Base-by-base conservation (phyloP, 768 basidiomycete species). In the Tricholoma bakamatsutake region DNA sequence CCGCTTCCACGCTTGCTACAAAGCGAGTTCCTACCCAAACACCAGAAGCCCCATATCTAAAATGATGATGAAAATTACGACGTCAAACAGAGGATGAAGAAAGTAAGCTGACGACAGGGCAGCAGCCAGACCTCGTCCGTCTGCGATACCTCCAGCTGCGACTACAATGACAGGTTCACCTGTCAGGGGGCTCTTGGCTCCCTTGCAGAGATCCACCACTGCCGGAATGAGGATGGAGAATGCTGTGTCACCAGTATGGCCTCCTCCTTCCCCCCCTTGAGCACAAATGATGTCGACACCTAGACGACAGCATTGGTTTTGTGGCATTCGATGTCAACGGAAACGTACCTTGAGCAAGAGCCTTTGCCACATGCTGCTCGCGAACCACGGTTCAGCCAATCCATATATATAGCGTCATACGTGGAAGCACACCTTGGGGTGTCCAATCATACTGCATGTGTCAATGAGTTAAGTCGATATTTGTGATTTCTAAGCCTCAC, bases 231-330 rank as follows among this genome's bases (percentile, higher is more conserved):
- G 80, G 59, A 93, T 80, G 10, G 87, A 88, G 66, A 89, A 89
- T 1, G 88, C 79, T 10, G 80, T 89, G 53, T 90, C 87, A 39
- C 93, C 90, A 0, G 92, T 93, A 71, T 93, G 92, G 11, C 91
- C 92, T 27, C 92, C 91, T 17, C 90, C 92, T 69, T 93, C 91
- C 15, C 89, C 90, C 33, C 87, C 88, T 67, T 90, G 90, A 1
- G 89, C 91, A 65, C 92, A 91, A 47, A 95, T 92, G 57, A 94
- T 82, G 62, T 95, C 92, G 13, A 93, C 90, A n/a, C 91, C 90
- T 79, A 61, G 5, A 33, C 33, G 17, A 18, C 17, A 17, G 17
- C 3, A 18, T 18, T 5, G n/a, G 39, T 7, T 40, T 17, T 17
- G 7, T 40, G n/a, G 39, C 8, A 18, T 40, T 9, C 39, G 30